These are phyloP conservation scores for Microcyclospora tardicrescens DNA, from an alignment of 2,329 filamentous ascomycete genomes.

Conservation along the genomic window DNA sequence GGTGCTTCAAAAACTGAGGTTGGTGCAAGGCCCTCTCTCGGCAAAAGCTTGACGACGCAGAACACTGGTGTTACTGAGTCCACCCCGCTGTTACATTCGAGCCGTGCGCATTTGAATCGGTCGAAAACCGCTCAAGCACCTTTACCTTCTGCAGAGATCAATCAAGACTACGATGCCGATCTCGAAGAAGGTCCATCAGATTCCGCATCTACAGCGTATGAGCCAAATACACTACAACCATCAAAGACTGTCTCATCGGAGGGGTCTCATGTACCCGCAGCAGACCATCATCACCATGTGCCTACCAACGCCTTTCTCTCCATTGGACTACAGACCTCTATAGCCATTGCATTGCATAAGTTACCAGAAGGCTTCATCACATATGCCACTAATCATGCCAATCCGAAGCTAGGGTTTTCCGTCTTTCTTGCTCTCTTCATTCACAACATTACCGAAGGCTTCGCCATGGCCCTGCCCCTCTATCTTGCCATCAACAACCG, in stretches of 20 bases:
- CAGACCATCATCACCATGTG: slow-evolving; percentile 70
- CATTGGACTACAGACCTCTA: slow-evolving; percentile 88
- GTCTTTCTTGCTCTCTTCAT: slow-evolving; percentile 95
- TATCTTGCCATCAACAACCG: slow-evolving; percentile 81
- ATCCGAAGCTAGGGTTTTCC: slow-evolving; percentile 72
- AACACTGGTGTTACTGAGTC: slow-evolving; percentile 11
- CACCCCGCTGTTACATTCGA: slow-evolving; percentile 15
- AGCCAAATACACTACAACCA: background rate
- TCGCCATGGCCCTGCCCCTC: slow-evolving; percentile 81
- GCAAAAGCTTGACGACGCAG: slow-evolving; percentile 10
- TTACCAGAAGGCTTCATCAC: slow-evolving; percentile 81
- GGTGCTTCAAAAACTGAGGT: slow-evolving; percentile 4
- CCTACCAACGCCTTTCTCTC: slow-evolving; percentile 86
- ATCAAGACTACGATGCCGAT: background rate
- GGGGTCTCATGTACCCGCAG: slow-evolving; percentile 4
- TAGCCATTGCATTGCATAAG: slow-evolving; percentile 93
- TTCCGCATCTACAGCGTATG: slow-evolving; percentile 67
- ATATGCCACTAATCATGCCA: slow-evolving; percentile 94
- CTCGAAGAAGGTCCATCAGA: slow-evolving; percentile 48
- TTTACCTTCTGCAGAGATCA: background rate
- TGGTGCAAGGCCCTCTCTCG: slow-evolving; percentile 10
- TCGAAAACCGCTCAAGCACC: background rate
- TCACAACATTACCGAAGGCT: slow-evolving; percentile 96
- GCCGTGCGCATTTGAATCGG: background rate
- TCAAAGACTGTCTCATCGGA: slow-evolving; percentile 1